Evolutionary conservation across 164 flowering plant genomes (phyloP).

Genomic region (Amborella trichopoda): DNA sequence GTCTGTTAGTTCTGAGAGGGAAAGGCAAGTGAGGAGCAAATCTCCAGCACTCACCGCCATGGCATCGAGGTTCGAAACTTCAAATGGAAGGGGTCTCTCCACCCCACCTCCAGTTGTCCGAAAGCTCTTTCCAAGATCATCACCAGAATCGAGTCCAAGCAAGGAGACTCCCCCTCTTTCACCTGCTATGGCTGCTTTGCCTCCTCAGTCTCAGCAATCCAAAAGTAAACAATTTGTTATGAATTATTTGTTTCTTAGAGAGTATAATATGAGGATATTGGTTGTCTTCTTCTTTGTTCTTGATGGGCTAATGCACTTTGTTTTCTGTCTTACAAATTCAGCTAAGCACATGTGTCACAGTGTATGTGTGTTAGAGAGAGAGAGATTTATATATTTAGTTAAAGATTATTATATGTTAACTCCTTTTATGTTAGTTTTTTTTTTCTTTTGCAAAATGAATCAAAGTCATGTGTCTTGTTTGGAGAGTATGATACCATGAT

Average conservation of each 20-base stretch:
- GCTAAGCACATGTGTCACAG: neutral
- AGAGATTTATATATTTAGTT: neutral
- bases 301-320: neutral
- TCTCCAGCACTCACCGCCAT: slow-evolving; percentile 22
- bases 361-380: neutral
- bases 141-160: slow-evolving; percentile 14
- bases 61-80: slow-evolving; percentile 9
- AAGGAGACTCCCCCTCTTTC: slow-evolving; percentile 8
- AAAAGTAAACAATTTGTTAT: slow-evolving; percentile 1
- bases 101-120: slow-evolving; percentile 25
- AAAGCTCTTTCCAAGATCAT: slow-evolving; percentile 20
- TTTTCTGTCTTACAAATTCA: neutral
- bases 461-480: too few species aligned
- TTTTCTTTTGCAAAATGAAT: too few species aligned
- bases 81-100: slow-evolving; percentile 13
- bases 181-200: neutral
- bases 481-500: neutral
- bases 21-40: slow-evolving; percentile 13
- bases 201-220: neutral
- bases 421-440: too few species aligned
- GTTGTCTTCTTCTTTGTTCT: neutral
- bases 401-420: too few species aligned
- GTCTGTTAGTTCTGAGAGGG: slow-evolving; percentile 22
- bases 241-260: neutral
- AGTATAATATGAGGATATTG: neutral